Base-by-base conservation (phyloP, 164 flowering plant genomes). In the Stephania cephalantha region DNA sequence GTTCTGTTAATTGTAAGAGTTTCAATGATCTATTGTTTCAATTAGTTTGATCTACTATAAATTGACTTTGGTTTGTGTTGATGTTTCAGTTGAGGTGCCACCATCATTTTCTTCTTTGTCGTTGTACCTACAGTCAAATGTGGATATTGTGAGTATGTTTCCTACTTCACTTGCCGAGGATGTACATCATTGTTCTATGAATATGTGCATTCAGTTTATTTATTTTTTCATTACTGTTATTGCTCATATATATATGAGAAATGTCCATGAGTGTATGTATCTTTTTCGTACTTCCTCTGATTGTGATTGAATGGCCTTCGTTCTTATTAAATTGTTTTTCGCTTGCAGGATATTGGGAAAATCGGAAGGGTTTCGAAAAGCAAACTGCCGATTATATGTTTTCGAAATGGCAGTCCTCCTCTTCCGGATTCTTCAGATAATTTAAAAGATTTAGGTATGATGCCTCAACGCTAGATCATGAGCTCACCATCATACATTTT, bases 361-460 rank as follows among this genome's bases (percentile, higher is more conserved):
- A 7, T 79, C 13, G 71, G 52, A 73, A 84, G 77, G 72, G 58
- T 81, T 67, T 77, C 87, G 15, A 81, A 77, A 76, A 83, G 84
- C 78, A 74, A 15, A 11, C 74, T 84, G 77, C 97, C 95, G 5
- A 76, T 89, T 53, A 81, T 93, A 75, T 95, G 97, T 83, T 78
- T 91, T 69, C 86, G 93, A 82, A 87, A 87, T 79, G 97, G 99
- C 64, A 85, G 99, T 73, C 95, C 83, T 44, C 96, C 99, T 68
- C 79, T 95, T 67, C 96, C 99, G 17, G 98, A 95, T 81, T 76
- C 74, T 76, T 79, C 86, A 30, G 72, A 83, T 69, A 77, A 88
- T 74, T 70, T 85, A 44, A 81, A 79, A 64, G 78, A 81, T 71
- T 80, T 85, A 78, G 92, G 92, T 86, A 81, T 69, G 65, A 7